A percentile compares a stretch with the other conserved stretches of the same genome.
These are phyloP conservation scores for Trichoderma afroharzianum DNA, from an alignment of 2,329 filamentous ascomycete species.

Conservation along the genomic window DNA sequence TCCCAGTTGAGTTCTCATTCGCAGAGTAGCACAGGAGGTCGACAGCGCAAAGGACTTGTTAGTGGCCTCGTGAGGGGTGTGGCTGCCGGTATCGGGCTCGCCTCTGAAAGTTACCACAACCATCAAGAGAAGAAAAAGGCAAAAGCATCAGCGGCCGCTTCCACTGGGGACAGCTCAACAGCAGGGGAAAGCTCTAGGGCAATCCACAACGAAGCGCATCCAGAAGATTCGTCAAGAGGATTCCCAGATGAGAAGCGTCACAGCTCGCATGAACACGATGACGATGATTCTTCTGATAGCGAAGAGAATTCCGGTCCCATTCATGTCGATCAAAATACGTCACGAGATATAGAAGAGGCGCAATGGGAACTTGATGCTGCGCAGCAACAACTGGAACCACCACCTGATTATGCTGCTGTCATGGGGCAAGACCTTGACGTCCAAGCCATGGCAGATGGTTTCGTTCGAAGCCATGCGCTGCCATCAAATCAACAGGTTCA, in stretches of 20 bases:
- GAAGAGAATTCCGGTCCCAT: not conserved
- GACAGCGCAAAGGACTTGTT: constrained; percentile 1
- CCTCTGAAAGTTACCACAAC: constrained; percentile 15
- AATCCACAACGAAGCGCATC: not conserved
- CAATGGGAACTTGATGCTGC: constrained; percentile 19
- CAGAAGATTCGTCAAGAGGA: not conserved
- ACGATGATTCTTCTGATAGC: not conserved
- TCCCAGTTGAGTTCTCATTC: not conserved
- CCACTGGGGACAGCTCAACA: not conserved
- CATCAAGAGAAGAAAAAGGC: constrained; percentile 13
- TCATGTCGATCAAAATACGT: not conserved
- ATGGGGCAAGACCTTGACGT: constrained; percentile 11
- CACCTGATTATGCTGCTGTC: constrained; percentile 17
- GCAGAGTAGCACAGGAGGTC: not conserved
- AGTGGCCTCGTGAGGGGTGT: constrained; percentile 6
- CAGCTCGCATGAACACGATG: not conserved
- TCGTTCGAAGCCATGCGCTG: constrained; percentile 14
- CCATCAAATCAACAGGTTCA: not conserved
- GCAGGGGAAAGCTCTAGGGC: not conserved
- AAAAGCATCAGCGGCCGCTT: not conserved
- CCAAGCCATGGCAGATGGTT: constrained; percentile 4
- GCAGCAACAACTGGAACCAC: constrained; percentile 14
- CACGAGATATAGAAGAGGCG: constrained; percentile 16
- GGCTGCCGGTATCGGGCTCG: constrained; percentile 12
- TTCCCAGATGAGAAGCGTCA: not conserved